Percentiles rank a stretch among this genome's conserved stretches.
Evolutionary conservation across 2,329 filamentous ascomycete genomes (phyloP).

Genomic region (Penicillium polonicum): DNA sequence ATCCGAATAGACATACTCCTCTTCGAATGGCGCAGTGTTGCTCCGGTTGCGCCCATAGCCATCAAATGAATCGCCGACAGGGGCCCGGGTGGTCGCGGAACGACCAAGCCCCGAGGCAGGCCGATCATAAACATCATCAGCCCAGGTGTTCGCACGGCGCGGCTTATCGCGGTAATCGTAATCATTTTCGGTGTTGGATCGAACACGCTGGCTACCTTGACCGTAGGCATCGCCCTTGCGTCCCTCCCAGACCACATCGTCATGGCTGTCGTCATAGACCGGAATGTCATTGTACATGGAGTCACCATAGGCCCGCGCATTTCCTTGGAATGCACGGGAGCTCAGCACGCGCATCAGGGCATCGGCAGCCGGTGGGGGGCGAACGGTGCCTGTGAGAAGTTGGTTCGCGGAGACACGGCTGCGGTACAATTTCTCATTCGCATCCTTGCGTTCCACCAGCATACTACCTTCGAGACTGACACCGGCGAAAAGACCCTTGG

Average conservation of each 20-base stretch:
- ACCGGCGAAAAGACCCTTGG: slow-evolving; percentile 93
- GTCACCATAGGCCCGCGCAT: slow-evolving; percentile 54
- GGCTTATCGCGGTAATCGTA: slow-evolving; percentile 58
- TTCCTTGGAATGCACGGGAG: slow-evolving; percentile 77
- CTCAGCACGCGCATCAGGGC: slow-evolving; percentile 83
- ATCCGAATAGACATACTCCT: slow-evolving; percentile 57
- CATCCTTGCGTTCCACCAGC: slow-evolving; percentile 91
- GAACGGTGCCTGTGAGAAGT: slow-evolving; percentile 74
- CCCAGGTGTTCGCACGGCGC: slow-evolving; percentile 49
- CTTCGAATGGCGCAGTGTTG: slow-evolving; percentile 41
- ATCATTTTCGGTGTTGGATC: slow-evolving; percentile 54
- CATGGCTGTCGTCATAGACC: slow-evolving; percentile 78
- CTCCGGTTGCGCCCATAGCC: slow-evolving; percentile 34
- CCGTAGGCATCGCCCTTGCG: slow-evolving; percentile 68
- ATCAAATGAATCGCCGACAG: slow-evolving; percentile 30
- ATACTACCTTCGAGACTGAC: slow-evolving; percentile 91
- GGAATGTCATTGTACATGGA: slow-evolving; percentile 91
- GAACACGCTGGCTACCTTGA: slow-evolving; percentile 59
- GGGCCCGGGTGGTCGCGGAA: slow-evolving; percentile 36
- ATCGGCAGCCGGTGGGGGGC: slow-evolving; percentile 75
- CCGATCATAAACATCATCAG: slow-evolving; percentile 50
- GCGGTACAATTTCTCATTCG: slow-evolving; percentile 94
- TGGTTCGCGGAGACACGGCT: slow-evolving; percentile 76
- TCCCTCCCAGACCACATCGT: slow-evolving; percentile 82
- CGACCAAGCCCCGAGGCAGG: slow-evolving; percentile 36